Percentiles rank a stretch among this genome's conserved stretches.
Evolutionary conservation across 768 basidiomycete genomes (phyloP).

Genomic region (Cyclocybe cylindracea): DNA sequence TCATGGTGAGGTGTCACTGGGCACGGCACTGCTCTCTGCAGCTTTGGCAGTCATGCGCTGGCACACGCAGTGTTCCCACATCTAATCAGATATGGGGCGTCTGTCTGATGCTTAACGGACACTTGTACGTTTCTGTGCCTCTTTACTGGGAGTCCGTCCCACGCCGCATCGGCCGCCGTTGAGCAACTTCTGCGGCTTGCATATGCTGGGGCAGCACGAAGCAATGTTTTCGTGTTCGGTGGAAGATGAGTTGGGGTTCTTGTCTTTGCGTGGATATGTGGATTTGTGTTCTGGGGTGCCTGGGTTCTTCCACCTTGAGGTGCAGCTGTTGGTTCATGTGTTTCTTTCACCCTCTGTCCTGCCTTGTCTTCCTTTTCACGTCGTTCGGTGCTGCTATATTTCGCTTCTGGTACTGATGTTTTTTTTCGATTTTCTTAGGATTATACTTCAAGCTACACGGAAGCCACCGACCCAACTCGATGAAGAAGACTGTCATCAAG

Average conservation of each 20-base stretch:
- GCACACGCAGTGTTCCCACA: slow-evolving; percentile 17
- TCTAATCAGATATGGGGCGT: slow-evolving; percentile 37
- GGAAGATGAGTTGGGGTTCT: background rate
- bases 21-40: background rate
- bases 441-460: slow-evolving; percentile 99
- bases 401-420: slow-evolving; percentile 8
- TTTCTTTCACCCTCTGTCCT: slow-evolving; percentile 7
- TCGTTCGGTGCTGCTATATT: slow-evolving; percentile 3
- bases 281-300: background rate
- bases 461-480: slow-evolving; percentile 93
- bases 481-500: slow-evolving; percentile 99
- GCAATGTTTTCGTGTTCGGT: background rate
- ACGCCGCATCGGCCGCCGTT: no score
- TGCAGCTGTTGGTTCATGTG: background rate
- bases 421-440: slow-evolving; percentile 48
- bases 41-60: background rate
- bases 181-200: no score
- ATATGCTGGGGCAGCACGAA: no score
- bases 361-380: slow-evolving; percentile 1
- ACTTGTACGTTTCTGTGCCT: no score
- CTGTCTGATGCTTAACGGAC: background rate
- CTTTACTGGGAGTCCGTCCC: no score
- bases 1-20: background rate
- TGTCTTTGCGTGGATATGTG: background rate
- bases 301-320: background rate